These are phyloP conservation scores for Nannochloris sp. DNA, from an alignment of 139 green algal genomes.

Conservation along the genomic window DNA sequence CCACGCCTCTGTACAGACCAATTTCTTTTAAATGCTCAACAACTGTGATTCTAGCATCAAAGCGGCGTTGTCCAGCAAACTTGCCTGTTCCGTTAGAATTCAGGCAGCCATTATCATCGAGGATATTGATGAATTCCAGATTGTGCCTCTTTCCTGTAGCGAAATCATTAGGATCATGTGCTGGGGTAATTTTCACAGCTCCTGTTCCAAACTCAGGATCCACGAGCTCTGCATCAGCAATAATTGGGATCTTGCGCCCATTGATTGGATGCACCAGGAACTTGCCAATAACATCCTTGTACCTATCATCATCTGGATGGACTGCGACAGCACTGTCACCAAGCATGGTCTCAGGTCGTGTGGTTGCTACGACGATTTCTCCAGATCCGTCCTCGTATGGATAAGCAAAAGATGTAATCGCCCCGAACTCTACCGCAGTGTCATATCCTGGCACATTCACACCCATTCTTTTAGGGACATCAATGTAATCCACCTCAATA, in stretches of 20 bases:
- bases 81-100: constrained; percentile 57
- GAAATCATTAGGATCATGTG: constrained; percentile 97
- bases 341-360: constrained; percentile 89
- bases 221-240: constrained; percentile 87
- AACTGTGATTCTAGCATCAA: constrained; percentile 74
- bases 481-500: constrained; percentile 97
- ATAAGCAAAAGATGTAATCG: constrained; percentile 92
- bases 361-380: constrained; percentile 85
- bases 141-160: constrained; percentile 72
- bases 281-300: constrained; percentile 72
- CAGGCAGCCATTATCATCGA: constrained; percentile 85
- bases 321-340: constrained; percentile 92
- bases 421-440: constrained; percentile 89
- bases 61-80: constrained; percentile 86
- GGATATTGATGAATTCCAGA: constrained; percentile 91
- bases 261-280: constrained; percentile 78
- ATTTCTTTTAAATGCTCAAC: constrained; percentile 73
- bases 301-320: constrained; percentile 86
- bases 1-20: constrained; percentile 68
- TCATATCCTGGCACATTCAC: constrained; percentile 69
- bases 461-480: constrained; percentile 65
- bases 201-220: constrained; percentile 92
- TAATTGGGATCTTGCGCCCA: constrained; percentile 81
- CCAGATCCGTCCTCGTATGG: constrained; percentile 66
- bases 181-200: constrained; percentile 92